Base-by-base conservation (phyloP, 2,329 filamentous ascomycete species). In the Penicillium sp. region DNA sequence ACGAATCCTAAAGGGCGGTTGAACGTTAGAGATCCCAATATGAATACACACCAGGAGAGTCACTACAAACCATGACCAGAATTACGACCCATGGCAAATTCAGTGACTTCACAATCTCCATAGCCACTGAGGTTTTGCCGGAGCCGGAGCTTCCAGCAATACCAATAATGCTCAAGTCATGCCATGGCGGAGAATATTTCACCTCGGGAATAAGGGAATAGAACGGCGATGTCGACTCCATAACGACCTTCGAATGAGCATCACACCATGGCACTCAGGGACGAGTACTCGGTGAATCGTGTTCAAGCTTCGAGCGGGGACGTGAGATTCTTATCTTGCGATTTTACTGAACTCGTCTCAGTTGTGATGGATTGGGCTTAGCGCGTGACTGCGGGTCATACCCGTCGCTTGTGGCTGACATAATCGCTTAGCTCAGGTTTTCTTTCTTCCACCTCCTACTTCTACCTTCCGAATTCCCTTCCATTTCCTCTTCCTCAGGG, bases 81-180 rank as follows among this genome's bases (percentile, higher is more conserved):
- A 98, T 96, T 43, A 96, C 90, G 52, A 98, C 93, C 91, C 93
- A 98, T 48, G 93, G 93, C 55, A 98, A 74, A 70, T 93, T 95
- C 60, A 98, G 75, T 62, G 87, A 85, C 61, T 81, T 85, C 55
- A 97, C 88, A 59, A 98, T 95, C 55, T 91, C 89, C 66, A 94
- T 81, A 29, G 93, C 90, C 46, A 98, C 75, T 5, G 90, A 96
- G 5, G 91, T 96, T 76, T 98, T 98, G 49, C 91, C 84, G 26
- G 91, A 97, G 37, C 93, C 93, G 27, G 91, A 97, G 70, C 88
- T 93, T 34, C 93, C 93, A 56, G 93, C 91, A 60, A 98, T 86
- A 43, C 90, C 93, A 66, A 98, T 96, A 62, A 98, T 96, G 73
- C 88, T 91, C 60, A 95, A 84, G 71, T 97, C 87, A 44, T 87